Percentiles rank a stretch among this genome's conserved stretches.
phyloP scores from a whole-genome alignment of 192 early-diverging fungal genomes.

The Backusella mclennaniae region DNA sequence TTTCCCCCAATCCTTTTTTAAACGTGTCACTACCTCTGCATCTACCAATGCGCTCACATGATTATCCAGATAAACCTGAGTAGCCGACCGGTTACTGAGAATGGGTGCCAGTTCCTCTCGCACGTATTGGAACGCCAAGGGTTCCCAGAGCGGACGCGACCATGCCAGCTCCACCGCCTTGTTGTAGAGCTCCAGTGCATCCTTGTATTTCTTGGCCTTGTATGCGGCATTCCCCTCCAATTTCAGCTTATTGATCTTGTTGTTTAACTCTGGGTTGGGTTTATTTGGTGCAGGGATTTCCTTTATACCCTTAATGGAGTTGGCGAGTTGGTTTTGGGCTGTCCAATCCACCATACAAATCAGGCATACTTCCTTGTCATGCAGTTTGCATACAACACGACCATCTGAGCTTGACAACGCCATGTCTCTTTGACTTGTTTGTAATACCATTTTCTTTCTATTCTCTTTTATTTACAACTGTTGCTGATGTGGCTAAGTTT shows the following conservation, averaged over 20 bases:
- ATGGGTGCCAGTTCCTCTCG: constrained; percentile 65
- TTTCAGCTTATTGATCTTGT: constrained; percentile 54
- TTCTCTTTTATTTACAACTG: background rate
- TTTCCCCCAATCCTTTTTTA: constrained; percentile 72
- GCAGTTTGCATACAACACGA: constrained; percentile 60
- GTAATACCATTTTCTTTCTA: background rate
- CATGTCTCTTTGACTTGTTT: constrained; percentile 10
- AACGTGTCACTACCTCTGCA: constrained; percentile 64
- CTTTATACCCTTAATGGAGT: constrained; percentile 55
- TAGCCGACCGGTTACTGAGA: constrained; percentile 65
- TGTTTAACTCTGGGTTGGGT: constrained; percentile 48
- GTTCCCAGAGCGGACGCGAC: constrained; percentile 75
- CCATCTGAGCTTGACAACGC: constrained; percentile 26
- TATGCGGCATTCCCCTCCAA: constrained; percentile 84
- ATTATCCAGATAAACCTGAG: constrained; percentile 59
- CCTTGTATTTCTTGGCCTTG: constrained; percentile 75
- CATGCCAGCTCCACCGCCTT: constrained; percentile 81
- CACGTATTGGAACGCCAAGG: constrained; percentile 48
- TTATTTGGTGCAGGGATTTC: constrained; percentile 66
- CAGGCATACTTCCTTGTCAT: constrained; percentile 62
- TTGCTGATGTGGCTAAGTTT: background rate
- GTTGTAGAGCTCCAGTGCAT: constrained; percentile 86
- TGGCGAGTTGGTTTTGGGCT: constrained; percentile 63
- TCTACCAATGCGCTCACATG: constrained; percentile 70
- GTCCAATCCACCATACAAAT: constrained; percentile 62